Base-by-base conservation (phyloP, 495 filamentous ascomycete genomes). In the Penicillium crystallinum region DNA sequence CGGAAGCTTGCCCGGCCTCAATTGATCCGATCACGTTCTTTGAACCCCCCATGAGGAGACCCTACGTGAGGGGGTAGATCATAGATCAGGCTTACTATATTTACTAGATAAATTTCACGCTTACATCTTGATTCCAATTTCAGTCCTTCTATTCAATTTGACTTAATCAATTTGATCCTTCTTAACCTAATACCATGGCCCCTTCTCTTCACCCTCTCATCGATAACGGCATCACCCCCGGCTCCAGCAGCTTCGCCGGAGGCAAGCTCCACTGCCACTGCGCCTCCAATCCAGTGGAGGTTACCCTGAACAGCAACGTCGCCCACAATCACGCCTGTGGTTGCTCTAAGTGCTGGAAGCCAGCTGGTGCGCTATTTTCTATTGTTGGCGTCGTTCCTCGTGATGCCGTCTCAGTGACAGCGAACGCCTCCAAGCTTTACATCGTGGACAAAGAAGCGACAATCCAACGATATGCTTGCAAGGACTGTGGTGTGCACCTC, bases 341-440 rank as follows among this genome's bases (percentile, higher is more conserved):
- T 29, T 83, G 81, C 69, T 83, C 80, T 54, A 80, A 83, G 59
- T 84, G 80, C 73, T 83, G 80, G 80, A 83, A 83, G 61, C 81
- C 81, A 4, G 30, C 53, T 0, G 75, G 77, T 29, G 66, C 80
- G 2, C 74, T 83, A 51, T 85, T 85, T 72, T 77, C 77, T 58
- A 49, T 84, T 56, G 77, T 84, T 30, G 81, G 68, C 45, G 81
- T 83, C 33, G 58, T 83, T 3, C 73, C 79, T 25, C 57, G 63
- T 12, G 69, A 72, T 45, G 62, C 73, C 17, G 52, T 84, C 33
- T 51, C 57, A 15, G 74, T 82, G 4, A 74, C 77, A 3, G 72
- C 75, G 21, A 74, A 80, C 61, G 73, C 22, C n/a, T 58, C 68
- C 14, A 83, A 83, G 59, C 74, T 84, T 0, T 1, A 53, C n/a